A percentile compares a stretch with the other conserved stretches of the same genome.
Conservation (phyloP, 257 asterid species). For the Nicotiana attenuata region DNA sequence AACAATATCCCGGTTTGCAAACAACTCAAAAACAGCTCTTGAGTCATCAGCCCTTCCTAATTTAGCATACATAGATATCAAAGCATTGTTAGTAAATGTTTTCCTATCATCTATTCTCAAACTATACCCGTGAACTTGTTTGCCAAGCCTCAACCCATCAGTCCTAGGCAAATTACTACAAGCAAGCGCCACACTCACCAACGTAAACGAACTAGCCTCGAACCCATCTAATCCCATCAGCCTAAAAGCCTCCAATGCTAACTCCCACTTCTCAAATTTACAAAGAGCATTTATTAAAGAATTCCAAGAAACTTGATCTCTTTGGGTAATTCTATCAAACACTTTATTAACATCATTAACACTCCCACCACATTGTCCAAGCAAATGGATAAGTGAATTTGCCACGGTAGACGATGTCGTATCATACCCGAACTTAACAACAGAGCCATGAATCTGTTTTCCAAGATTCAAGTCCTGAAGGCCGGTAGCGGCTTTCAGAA, state of each 20-base stretch:
- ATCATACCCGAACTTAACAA: conserved; percentile 52
- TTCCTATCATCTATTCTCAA: conserved; percentile 51
- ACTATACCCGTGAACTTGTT: conserved; percentile 66
- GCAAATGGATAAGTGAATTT: conserved; percentile 65
- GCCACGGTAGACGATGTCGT: conserved; percentile 53
- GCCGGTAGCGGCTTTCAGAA: conserved; percentile 61
- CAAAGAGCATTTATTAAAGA: conserved; percentile 68
- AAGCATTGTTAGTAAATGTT: conserved; percentile 62
- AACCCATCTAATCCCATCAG: conserved; percentile 52
- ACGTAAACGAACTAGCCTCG: conserved; percentile 64
- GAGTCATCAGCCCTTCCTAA: conserved; percentile 59
- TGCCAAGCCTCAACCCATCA: conserved; percentile 70
- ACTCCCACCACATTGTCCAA: conserved; percentile 49
- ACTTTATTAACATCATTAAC: conserved; percentile 44
- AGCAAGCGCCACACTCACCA: conserved; percentile 72
- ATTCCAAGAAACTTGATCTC: conserved; percentile 90
- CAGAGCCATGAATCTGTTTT: conserved; percentile 57
- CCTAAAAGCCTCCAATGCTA: conserved; percentile 62
- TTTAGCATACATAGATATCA: conserved; percentile 85
- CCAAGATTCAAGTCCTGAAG: conserved; percentile 60
- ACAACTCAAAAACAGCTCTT: conserved; percentile 43
- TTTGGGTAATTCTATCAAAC: conserved; percentile 65
- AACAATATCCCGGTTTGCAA: conserved; percentile 54
- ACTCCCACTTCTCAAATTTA: conserved; percentile 63
- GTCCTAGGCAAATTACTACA: conserved; percentile 54